phyloP scores from a whole-genome alignment of 129 eudicot species.

The Helichrysum umbraculigerum region DNA sequence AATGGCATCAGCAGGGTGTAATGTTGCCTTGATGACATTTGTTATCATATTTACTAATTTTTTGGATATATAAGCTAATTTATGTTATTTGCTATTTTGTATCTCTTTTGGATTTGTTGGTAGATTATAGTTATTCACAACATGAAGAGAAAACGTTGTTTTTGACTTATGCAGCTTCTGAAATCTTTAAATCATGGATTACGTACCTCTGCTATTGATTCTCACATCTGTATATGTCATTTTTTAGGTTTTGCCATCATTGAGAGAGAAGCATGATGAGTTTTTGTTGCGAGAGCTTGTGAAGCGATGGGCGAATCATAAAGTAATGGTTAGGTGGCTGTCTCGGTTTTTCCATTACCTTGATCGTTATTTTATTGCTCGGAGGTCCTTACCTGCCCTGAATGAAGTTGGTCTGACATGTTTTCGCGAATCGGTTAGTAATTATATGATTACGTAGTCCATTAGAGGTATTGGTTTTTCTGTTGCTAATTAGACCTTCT shows the following conservation, averaged over 20 bases:
- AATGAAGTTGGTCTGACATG: slow-evolving; percentile 72
- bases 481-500: slow-evolving; percentile 5
- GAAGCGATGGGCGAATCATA: slow-evolving; percentile 61
- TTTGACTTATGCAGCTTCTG: not conserved
- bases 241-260: slow-evolving; percentile 52
- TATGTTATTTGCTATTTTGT: too few species aligned
- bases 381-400: slow-evolving; percentile 58
- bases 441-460: not conserved
- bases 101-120: not conserved
- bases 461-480: not conserved
- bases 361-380: slow-evolving; percentile 64
- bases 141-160: too few species aligned
- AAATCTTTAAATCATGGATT: not conserved
- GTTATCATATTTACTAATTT: not conserved
- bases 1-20: not conserved
- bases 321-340: slow-evolving; percentile 75
- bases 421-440: slow-evolving; percentile 65
- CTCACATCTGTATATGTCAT: not conserved
- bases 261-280: slow-evolving; percentile 59
- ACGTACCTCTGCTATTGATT: not conserved
- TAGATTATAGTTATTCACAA: too few species aligned
- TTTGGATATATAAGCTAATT: too few species aligned
- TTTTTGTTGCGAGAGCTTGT: slow-evolving; percentile 64
- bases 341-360: slow-evolving; percentile 60
- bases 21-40: not conserved